Evolutionary conservation across 176 grass and related monocot species (phyloP).

Genomic region (Avena insularis): DNA sequence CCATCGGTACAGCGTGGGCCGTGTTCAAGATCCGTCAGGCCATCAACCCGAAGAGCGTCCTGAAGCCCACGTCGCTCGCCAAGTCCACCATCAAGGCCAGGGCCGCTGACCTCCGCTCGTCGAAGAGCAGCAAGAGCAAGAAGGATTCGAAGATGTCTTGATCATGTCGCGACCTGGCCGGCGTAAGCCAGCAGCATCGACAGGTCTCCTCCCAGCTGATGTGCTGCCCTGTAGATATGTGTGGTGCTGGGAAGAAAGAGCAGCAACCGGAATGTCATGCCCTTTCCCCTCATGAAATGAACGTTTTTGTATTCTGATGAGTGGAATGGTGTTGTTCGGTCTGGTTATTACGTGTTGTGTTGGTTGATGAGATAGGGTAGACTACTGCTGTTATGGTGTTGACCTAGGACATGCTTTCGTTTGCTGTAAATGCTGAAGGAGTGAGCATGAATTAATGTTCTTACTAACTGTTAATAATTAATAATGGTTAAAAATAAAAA

Average conservation of each 20-base stretch:
- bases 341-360: neutral
- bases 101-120: slow-evolving; percentile 48
- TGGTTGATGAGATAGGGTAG: neutral
- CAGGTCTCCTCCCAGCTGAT: neutral
- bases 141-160: neutral
- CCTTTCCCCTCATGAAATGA: neutral
- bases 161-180: neutral
- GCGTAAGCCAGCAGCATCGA: neutral
- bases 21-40: slow-evolving; percentile 89
- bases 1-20: slow-evolving; percentile 64
- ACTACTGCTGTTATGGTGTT: neutral
- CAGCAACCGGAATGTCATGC: neutral
- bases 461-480: too few species aligned
- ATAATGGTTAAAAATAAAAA: neutral
- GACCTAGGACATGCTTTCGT: too few species aligned
- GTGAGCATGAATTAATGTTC: too few species aligned
- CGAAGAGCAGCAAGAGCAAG: slow-evolving; percentile 46
- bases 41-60: slow-evolving; percentile 71
- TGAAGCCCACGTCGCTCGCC: slow-evolving; percentile 61
- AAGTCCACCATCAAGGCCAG: slow-evolving; percentile 55
- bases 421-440: too few species aligned
- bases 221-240: slow-evolving; percentile 1
- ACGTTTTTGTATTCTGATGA: neutral
- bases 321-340: neutral
- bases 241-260: neutral